Percentiles rank a stretch among this genome's conserved stretches.
Conservation (phyloP, 140 eudicot species). For the Bidens hawaiensis region DNA sequence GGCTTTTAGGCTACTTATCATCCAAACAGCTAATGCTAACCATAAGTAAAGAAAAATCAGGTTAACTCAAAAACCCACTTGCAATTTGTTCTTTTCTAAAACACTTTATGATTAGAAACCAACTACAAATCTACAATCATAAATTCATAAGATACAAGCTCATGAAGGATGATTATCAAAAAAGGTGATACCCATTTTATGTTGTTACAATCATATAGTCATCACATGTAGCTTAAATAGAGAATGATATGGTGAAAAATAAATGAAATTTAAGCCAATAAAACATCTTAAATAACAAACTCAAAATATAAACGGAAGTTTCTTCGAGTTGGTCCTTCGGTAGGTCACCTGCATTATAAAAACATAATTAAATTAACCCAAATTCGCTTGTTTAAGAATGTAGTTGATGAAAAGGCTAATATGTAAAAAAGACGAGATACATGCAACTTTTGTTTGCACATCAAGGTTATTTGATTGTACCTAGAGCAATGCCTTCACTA, state of each 20-base stretch:
- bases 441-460: no score
- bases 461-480: no score
- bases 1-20: no score
- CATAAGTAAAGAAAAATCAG: no score
- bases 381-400: neutral
- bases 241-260: neutral
- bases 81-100: neutral
- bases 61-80: neutral
- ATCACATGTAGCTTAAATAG: neutral
- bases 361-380: neutral
- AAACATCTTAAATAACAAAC: slow-evolving; percentile 8
- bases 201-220: slow-evolving; percentile 1
- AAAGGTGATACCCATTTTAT: neutral
- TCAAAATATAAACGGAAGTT: slow-evolving; percentile 13
- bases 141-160: neutral
- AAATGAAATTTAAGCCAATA: neutral
- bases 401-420: no score
- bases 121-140: neutral
- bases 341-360: slow-evolving; percentile 11
- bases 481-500: no score
- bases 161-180: neutral
- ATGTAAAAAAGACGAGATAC: no score
- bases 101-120: neutral
- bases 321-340: slow-evolving; percentile 2
- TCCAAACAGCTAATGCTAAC: no score